Base-by-base conservation (phyloP, 225 moss, liverwort and hornwort species). In the Physcomitrellopsis africana region DNA sequence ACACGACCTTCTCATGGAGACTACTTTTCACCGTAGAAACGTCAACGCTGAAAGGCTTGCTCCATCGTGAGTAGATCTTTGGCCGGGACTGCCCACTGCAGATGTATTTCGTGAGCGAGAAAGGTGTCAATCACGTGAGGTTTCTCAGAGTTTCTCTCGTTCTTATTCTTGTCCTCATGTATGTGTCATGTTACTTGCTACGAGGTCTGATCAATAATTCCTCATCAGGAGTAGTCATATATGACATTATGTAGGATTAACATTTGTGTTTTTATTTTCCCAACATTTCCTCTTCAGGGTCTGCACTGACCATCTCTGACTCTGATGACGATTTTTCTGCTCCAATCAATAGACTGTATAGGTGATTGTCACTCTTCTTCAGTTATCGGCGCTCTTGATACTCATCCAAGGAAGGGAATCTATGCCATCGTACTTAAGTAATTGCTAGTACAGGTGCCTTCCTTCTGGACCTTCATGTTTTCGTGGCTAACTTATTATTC, bases 1-100 rank as follows among this genome's bases (percentile, higher is more conserved):
- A n/a, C 67, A 72, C 66, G 67, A 60, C 43, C 14, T 60, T 52
- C 44, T 24, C 67, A 67, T 78, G 67, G 24, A 26, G 5, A 42
- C n/a, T 48, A 6, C 58, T 42, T 78, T 67, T 12, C 65, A 27
- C 57, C 27, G 18, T 29, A 26, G 46, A 27, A 56, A 24, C 23
- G 55, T 59, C 43, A 26, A 20, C 19, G 67, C 51, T 37, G 32
- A 37, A 14, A 67, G 29, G 3, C 45, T 29, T 10, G 20, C 29
- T 42, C 53, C 54, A 70, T 16, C 17, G 42, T 14, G 11, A 9
- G 22, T 16, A 17, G 63, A 27, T 15, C 27, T 42, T 29, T 63
- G 51, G 9, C 3, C 16, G 24, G 17, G 15, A 23, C 9, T 17
- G 46, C 49, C 48, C 23, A 37, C 32, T 18, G 68, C 42, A 8